A percentile compares a stretch with the other conserved stretches of the same genome.
phyloP scores from a whole-genome alignment of 768 basidiomycete genomes.

The Paxillus involutus region DNA sequence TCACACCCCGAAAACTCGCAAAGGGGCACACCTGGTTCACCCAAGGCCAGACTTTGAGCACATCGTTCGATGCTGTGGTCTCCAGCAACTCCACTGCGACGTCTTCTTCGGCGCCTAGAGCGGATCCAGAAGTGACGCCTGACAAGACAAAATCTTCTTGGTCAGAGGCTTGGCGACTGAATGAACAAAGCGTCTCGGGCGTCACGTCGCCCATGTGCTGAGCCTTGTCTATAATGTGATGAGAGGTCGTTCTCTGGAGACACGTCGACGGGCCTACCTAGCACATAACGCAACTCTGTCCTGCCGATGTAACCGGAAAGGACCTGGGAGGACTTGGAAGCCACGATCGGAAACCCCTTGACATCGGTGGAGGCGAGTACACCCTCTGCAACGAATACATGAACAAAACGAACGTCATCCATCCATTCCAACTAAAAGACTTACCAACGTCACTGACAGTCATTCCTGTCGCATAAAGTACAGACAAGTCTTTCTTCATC shows the following conservation, averaged over 20 bases:
- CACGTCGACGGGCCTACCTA: slow-evolving; percentile 51
- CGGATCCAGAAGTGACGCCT: slow-evolving; percentile 42
- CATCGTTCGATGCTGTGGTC: slow-evolving; percentile 53
- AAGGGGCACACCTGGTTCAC: slow-evolving; percentile 76
- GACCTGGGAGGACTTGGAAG: slow-evolving; percentile 54
- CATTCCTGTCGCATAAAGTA: slow-evolving; percentile 75
- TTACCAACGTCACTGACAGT: slow-evolving; percentile 76
- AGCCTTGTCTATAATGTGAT: slow-evolving; percentile 59
- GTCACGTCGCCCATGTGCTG: slow-evolving; percentile 60
- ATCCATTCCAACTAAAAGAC: slow-evolving; percentile 23
- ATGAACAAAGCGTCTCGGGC: slow-evolving; percentile 70
- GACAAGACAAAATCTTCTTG: slow-evolving; percentile 49
- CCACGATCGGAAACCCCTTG: slow-evolving; percentile 91
- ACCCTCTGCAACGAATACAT: slow-evolving; percentile 49
- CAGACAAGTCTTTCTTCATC: slow-evolving; percentile 81
- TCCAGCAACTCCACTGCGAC: slow-evolving; percentile 65
- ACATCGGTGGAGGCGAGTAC: slow-evolving; percentile 71
- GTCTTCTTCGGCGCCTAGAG: slow-evolving; percentile 67
- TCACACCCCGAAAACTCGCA: not conserved
- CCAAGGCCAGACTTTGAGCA: slow-evolving; percentile 81
- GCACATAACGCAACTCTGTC: slow-evolving; percentile 79
- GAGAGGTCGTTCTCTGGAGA: not conserved
- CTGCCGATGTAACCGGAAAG: slow-evolving; percentile 89
- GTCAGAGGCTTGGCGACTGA: slow-evolving; percentile 52
- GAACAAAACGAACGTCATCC: not conserved